Percentiles rank a stretch among this genome's conserved stretches.
Evolutionary conservation across 2,329 filamentous ascomycete species (phyloP).

Genomic region (Microdochium bolleyi): DNA sequence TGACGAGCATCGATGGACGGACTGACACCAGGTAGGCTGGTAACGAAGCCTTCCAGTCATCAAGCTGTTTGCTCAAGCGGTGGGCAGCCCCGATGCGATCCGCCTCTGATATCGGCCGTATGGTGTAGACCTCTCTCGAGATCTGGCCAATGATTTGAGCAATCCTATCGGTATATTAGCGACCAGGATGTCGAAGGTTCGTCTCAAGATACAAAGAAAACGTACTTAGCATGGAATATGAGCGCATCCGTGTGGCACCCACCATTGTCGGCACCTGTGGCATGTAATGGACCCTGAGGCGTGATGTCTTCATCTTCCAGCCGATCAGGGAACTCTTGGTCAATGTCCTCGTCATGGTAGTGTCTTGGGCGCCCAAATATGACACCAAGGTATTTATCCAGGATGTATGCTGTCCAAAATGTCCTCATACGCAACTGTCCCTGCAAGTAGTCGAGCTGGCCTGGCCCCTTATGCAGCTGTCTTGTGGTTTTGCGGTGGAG

Average conservation of each 20-base stretch:
- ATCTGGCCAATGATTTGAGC: constrained; percentile 28
- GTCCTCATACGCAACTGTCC: constrained; percentile 38
- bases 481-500: constrained; percentile 26
- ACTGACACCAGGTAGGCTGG: constrained; percentile 35
- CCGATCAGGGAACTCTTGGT: constrained; percentile 47
- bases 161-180: constrained; percentile 19
- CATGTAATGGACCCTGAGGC: constrained; percentile 22
- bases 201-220: neutral
- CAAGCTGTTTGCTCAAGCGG: constrained; percentile 26
- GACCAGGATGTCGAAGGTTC: constrained; percentile 1
- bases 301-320: constrained; percentile 52
- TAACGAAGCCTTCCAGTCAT: constrained; percentile 27
- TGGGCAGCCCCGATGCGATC: constrained; percentile 28
- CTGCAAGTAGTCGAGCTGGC: constrained; percentile 26
- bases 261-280: constrained; percentile 13
- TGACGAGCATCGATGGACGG: constrained; percentile 34
- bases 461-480: constrained; percentile 8
- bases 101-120: constrained; percentile 23
- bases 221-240: constrained; percentile 29
- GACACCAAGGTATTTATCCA: constrained; percentile 57
- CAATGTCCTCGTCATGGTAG: constrained; percentile 56
- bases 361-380: constrained; percentile 52
- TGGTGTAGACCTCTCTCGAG: constrained; percentile 30
- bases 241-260: constrained; percentile 43
- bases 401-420: constrained; percentile 55